Percentiles rank a stretch among this genome's conserved stretches.
phyloP scores from a whole-genome alignment of 1,139 yeast species.

The Nakaseomyces nivariensis region DNA sequence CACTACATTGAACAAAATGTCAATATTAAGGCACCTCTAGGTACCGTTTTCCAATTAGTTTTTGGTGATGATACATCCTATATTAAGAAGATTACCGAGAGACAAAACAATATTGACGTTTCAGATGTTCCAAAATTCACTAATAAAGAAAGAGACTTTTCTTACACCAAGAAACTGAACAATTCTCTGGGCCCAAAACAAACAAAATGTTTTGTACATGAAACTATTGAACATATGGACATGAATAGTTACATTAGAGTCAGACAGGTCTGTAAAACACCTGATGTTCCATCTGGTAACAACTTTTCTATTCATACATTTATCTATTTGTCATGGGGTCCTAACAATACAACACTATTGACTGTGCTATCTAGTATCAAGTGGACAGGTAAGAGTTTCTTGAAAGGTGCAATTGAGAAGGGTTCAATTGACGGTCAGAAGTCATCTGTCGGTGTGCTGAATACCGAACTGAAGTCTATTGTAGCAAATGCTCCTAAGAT shows the following conservation, averaged over 20 bases:
- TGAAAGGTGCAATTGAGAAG: conserved; percentile 83
- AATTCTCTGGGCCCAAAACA: conserved; percentile 93
- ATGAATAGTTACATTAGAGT: conserved; percentile 47
- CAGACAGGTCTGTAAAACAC: conserved; percentile 64
- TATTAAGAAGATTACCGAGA: conserved; percentile 43
- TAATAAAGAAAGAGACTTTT: conserved; percentile 46
- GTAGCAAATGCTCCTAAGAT: conserved; percentile 28
- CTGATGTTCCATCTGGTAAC: conserved; percentile 93
- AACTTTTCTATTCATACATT: conserved; percentile 68
- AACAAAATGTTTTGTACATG: conserved; percentile 73
- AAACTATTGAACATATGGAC: conserved; percentile 56
- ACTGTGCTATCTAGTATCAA: conserved; percentile 58
- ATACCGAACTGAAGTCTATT: conserved; percentile 45
- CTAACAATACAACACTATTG: conserved; percentile 54
- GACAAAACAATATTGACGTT: conserved; percentile 65
- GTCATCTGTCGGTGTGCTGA: conserved; percentile 50
- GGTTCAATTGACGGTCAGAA: conserved; percentile 92
- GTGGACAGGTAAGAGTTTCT: conserved; percentile 90
- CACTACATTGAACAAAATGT: conserved; percentile 52
- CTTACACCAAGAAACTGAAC: conserved; percentile 68
- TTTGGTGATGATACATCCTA: conserved; percentile 68
- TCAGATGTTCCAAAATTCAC: conserved; percentile 45
- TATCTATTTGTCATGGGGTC: conserved; percentile 66
- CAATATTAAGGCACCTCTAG: conserved; percentile 58
- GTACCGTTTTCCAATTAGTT: conserved; percentile 57